Conservation (phyloP, 805 yeast species). For the Cyberlindnera saturnus region DNA sequence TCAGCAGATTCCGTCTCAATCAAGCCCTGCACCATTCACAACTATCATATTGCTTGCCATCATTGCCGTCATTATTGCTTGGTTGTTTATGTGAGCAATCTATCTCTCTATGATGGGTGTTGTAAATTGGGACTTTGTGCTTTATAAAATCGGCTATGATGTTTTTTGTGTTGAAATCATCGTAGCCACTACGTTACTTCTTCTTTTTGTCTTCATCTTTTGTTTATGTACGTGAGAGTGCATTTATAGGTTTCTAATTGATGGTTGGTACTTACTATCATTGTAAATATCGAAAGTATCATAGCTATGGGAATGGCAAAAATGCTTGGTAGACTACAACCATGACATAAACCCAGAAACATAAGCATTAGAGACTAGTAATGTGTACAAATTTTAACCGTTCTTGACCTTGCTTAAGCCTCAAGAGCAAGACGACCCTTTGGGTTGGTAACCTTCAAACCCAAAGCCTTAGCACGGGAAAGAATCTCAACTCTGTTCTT, state of each 20-base stretch:
- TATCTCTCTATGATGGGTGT: neutral
- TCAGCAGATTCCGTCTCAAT: conserved; percentile 26
- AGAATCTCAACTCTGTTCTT: conserved; percentile 96
- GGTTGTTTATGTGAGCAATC: conserved; percentile 44
- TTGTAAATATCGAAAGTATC: no score
- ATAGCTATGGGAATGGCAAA: neutral
- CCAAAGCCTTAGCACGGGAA: conserved; percentile 96
- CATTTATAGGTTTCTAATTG: neutral
- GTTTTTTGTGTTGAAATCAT: no score
- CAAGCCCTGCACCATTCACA: conserved; percentile 49
- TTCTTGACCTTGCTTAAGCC: conserved; percentile 55
- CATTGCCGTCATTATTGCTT: conserved; percentile 54
- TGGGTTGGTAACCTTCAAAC: conserved; percentile 98
- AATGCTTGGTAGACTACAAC: neutral
- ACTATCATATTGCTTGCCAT: conserved; percentile 47
- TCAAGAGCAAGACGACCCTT: conserved; percentile 97
- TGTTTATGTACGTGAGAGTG: neutral
- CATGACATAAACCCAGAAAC: conserved; percentile 12
- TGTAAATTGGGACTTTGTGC: no score
- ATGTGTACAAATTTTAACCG: conserved; percentile 15
- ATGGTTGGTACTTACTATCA: no score
- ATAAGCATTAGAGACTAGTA: conserved; percentile 20
- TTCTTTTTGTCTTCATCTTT: neutral
- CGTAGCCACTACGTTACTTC: no score
- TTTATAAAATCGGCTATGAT: no score